phyloP scores from a whole-genome alignment of 2,329 filamentous ascomycete genomes.

The Fusarium sp. region DNA sequence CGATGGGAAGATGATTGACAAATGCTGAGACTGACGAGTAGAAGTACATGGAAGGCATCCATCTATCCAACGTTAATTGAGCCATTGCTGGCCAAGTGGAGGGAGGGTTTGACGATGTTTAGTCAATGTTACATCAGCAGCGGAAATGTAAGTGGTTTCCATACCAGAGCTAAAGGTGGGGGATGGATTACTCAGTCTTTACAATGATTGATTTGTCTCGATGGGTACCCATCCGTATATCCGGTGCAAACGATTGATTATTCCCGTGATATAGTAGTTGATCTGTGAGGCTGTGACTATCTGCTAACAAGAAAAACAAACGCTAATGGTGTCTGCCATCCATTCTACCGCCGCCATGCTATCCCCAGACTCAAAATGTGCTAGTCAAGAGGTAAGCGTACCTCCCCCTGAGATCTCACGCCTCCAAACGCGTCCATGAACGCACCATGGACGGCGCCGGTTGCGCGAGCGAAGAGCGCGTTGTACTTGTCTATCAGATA shows the following conservation, averaged over 20 bases:
- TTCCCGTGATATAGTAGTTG: neutral
- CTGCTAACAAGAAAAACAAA: neutral
- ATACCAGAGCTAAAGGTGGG: conserved; percentile 25
- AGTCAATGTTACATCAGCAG: conserved; percentile 45
- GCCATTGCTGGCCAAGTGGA: conserved; percentile 9
- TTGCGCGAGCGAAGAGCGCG: neutral
- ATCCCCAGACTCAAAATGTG: neutral
- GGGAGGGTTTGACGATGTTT: conserved; percentile 29
- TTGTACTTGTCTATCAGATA: neutral
- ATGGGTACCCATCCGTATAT: conserved; percentile 28
- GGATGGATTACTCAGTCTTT: conserved; percentile 29
- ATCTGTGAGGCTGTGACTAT: too few species aligned
- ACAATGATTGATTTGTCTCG: neutral
- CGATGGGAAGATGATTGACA: conserved; percentile 33
- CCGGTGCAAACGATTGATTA: neutral
- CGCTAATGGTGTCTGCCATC: neutral
- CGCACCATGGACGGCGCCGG: neutral
- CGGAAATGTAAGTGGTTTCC: conserved; percentile 17
- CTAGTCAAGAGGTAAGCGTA: neutral
- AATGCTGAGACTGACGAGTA: conserved; percentile 22
- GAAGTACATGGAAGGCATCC: conserved; percentile 33
- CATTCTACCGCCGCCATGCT: neutral
- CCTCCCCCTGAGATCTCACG: neutral
- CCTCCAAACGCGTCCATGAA: neutral
- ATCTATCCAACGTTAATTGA: conserved; percentile 22